phyloP scores from a whole-genome alignment of 257 asterid genomes.

The Ballota nigra region DNA sequence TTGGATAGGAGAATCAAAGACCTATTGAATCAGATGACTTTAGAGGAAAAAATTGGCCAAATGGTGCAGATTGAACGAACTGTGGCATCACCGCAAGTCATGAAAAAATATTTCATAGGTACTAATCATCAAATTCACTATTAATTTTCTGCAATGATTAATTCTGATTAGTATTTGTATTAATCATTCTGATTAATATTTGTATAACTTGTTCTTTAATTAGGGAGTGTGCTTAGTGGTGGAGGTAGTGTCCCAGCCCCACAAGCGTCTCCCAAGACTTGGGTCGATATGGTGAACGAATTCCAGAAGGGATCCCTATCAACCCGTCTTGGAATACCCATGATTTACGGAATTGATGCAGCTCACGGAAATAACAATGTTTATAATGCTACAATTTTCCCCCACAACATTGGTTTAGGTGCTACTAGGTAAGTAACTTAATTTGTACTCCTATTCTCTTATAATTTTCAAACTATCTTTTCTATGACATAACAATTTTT shows the following conservation, averaged over 20 bases:
- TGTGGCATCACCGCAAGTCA: constrained; percentile 48
- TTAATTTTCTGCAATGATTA: background rate
- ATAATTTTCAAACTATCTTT: no score
- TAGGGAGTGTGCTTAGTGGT: constrained; percentile 74
- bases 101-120: constrained; percentile 54
- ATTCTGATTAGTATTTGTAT: no score
- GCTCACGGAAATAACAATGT: no score
- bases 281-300: constrained; percentile 69
- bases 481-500: no score
- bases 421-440: constrained; percentile 29
- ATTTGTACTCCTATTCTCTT: no score
- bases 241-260: constrained; percentile 80
- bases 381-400: no score
- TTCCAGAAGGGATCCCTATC: constrained; percentile 66
- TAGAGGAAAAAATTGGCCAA: constrained; percentile 65
- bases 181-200: no score
- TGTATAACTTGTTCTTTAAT: no score
- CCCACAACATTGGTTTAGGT: constrained; percentile 32
- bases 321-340: no score
- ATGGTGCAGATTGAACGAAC: constrained; percentile 61
- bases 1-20: constrained; percentile 38
- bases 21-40: constrained; percentile 48
- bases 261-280: constrained; percentile 47
- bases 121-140: background rate
- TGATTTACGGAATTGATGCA: no score